phyloP scores from a whole-genome alignment of 495 filamentous ascomycete genomes.

The Astrothelium subdiscretum region DNA sequence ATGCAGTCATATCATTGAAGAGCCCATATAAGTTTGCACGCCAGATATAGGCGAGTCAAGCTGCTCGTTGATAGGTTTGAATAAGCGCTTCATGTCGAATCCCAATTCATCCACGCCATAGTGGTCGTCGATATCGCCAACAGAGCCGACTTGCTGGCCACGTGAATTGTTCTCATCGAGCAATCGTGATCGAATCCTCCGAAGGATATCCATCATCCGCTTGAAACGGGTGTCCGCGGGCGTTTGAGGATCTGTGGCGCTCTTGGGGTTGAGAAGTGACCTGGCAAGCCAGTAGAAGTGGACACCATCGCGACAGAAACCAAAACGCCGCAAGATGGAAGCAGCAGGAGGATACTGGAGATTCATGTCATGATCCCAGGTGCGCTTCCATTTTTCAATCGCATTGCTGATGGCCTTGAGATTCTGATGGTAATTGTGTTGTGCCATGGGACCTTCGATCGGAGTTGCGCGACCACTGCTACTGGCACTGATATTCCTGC shows the following conservation, averaged over 20 bases:
- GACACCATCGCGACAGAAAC: constrained; percentile 52
- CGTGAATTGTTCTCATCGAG: constrained; percentile 38
- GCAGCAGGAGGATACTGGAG: constrained; percentile 45
- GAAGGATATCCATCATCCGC: constrained; percentile 46
- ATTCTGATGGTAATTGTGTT: constrained; percentile 14
- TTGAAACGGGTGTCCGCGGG: constrained; percentile 44
- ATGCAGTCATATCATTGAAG: neutral
- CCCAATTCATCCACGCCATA: constrained; percentile 50
- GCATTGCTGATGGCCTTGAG: constrained; percentile 32
- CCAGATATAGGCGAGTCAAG: constrained; percentile 14
- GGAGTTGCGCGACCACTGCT: constrained; percentile 43
- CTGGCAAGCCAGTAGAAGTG: constrained; percentile 57
- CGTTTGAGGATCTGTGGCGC: constrained; percentile 34
- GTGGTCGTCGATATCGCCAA: constrained; percentile 46
- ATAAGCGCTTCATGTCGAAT: constrained; percentile 56
- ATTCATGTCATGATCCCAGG: constrained; percentile 54
- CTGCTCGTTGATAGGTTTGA: constrained; percentile 24
- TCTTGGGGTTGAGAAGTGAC: constrained; percentile 35
- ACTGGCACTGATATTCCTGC: constrained; percentile 23
- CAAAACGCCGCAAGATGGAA: constrained; percentile 37
- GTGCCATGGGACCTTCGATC: constrained; percentile 18
- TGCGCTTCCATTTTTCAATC: constrained; percentile 52
- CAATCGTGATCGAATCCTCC: constrained; percentile 44
- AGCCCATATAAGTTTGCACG: constrained; percentile 3
- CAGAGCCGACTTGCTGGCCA: constrained; percentile 45